Evolutionary conservation across 75 land plant species (phyloP).

Genomic region (Adiantum capillusveneris): DNA sequence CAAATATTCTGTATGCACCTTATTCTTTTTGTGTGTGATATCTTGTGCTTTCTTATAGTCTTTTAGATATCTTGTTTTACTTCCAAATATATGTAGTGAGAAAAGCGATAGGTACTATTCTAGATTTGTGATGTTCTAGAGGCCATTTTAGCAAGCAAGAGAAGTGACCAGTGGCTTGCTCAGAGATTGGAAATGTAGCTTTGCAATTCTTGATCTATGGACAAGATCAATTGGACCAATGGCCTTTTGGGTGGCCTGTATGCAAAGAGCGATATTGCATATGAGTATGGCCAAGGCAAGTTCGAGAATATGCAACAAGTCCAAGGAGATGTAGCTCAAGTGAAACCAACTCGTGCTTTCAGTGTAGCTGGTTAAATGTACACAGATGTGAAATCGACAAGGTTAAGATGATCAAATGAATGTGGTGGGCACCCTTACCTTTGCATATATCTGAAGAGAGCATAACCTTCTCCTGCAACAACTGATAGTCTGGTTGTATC

Average conservation of each 20-base stretch:
- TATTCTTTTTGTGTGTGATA: too few species aligned
- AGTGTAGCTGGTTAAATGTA: conserved; percentile 80
- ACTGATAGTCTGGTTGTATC: conserved; percentile 74
- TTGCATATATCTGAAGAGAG: conserved; percentile 68
- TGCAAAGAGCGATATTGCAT: conserved; percentile 44
- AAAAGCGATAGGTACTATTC: too few species aligned
- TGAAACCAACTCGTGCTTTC: conserved; percentile 70
- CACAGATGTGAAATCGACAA: conserved; percentile 81
- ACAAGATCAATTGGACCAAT: conserved; percentile 68
- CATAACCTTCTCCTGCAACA: conserved; percentile 51
- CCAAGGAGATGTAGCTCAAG: conserved; percentile 32
- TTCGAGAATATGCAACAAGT: conserved; percentile 43
- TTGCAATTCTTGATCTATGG: conserved; percentile 68
- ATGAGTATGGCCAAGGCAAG: conserved; percentile 57
- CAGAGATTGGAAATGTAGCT: conserved; percentile 10
- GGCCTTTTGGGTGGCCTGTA: conserved; percentile 61
- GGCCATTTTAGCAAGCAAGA: too few species aligned
- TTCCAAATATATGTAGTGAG: too few species aligned
- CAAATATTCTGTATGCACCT: too few species aligned
- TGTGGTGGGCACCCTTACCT: conserved; percentile 59
- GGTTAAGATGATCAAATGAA: conserved; percentile 59
- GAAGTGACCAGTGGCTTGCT: conserved; percentile 8
- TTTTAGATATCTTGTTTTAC: too few species aligned
- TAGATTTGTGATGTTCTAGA: too few species aligned
- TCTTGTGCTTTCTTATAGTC: too few species aligned